phyloP scores from a whole-genome alignment of 352 stramenopile genomes.

The Globisporangium recalcitrans region DNA sequence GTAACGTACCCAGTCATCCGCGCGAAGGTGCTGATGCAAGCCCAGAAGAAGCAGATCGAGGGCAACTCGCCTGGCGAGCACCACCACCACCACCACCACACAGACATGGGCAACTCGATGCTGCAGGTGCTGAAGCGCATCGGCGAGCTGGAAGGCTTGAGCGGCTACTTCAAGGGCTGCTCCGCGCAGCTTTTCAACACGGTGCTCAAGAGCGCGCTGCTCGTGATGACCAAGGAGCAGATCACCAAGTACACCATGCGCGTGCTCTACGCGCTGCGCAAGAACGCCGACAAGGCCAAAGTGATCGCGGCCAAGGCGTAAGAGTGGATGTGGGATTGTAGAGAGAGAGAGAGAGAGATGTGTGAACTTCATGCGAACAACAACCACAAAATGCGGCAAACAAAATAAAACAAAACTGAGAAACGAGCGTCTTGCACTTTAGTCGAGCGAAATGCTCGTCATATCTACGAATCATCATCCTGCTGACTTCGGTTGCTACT shows the following conservation, averaged over 20 bases:
- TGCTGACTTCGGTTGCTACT: neutral
- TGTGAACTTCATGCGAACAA: neutral
- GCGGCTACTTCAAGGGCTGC: constrained; percentile 73
- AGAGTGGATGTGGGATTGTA: neutral
- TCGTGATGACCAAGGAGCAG: constrained; percentile 85
- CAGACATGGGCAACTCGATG: constrained; percentile 55
- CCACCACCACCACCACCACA: constrained; percentile 35
- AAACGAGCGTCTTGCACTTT: neutral
- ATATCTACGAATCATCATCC: neutral
- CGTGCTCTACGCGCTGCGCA: constrained; percentile 58
- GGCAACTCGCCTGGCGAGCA: constrained; percentile 6
- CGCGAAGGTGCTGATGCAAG: constrained; percentile 86
- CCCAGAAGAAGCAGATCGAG: constrained; percentile 54
- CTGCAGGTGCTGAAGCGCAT: constrained; percentile 62
- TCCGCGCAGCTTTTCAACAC: constrained; percentile 80
- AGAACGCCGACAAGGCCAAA: constrained; percentile 19
- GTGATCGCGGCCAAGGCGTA: constrained; percentile 12
- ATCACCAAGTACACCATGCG: constrained; percentile 75
- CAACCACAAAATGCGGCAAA: neutral
- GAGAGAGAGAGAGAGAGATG: neutral
- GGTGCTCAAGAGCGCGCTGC: constrained; percentile 73
- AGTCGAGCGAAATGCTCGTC: neutral
- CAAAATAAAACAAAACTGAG: neutral
- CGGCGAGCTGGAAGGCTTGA: constrained; percentile 46
- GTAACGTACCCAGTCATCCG: constrained; percentile 88